Evolutionary conservation across 2,329 filamentous ascomycete genomes (phyloP), one percentile per base, ranked within the genome.

Genomic region (Emericellopsis atlantica): DNA sequence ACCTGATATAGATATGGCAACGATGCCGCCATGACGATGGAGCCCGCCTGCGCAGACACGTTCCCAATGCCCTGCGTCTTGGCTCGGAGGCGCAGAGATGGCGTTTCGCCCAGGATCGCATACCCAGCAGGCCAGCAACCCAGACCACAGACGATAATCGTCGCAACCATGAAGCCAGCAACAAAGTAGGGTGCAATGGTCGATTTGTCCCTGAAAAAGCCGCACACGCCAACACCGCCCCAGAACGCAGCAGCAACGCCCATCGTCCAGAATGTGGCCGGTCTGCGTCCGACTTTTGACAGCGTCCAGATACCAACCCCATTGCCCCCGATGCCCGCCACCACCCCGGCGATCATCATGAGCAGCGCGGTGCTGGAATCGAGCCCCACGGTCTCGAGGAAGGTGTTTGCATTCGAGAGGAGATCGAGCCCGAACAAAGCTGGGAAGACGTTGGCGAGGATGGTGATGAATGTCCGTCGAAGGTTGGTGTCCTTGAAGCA

Each of bases 141-240:
- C 5, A 66, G 32, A 11, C 64, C 61, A 35, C 54, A 61, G 11
- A 68, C 65, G 6, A 66, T 53, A 0, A 63, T 18, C n/a, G 18
- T 16, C 11, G 12, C 34, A 36, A 36, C 18, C 34, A 36, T 36
- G 29, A 36, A 35, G 18, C 37, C 24, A 35, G 23, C 15, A 34
- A 49, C 54, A 43, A 52, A 65, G 64, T 65, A 70, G 9, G 58
- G 51, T 5, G 61, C 58, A 14, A 58, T 53, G 4, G 45, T 52
- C 18, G 5, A 21, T 21, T 31, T 26, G 10, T 61, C 57, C 1
- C 56, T 44, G 45, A 61, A 68, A 45, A 60, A 66, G 3, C 68
- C 67, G 0, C 62, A 58, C n/a, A 73, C 58, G 1, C 69, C 69
- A 54, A 70, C 65, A 1, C 52, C 54, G 6, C 60, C 48, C 66